Evolutionary conservation across 805 yeast genomes (phyloP).

Genomic region (Lachancea lanzarotensis): DNA sequence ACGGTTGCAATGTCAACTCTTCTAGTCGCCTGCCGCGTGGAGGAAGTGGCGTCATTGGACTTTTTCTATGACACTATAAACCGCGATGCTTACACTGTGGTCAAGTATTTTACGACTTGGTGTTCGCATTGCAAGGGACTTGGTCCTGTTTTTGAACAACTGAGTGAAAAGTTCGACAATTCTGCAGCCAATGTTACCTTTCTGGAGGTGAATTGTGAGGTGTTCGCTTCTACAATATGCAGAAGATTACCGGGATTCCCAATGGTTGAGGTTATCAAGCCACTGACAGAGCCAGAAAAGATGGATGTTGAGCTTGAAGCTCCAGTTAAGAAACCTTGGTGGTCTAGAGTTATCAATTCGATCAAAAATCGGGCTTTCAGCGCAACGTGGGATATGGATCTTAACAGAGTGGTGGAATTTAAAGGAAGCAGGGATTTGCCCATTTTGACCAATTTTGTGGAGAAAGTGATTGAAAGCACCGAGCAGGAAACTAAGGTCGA

Average conservation of each 20-base stretch:
- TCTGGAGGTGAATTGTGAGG: conserved; percentile 31
- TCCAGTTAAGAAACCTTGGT: conserved; percentile 3
- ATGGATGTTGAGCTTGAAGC: not conserved
- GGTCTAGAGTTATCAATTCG: conserved; percentile 1
- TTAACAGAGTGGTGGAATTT: conserved; percentile 46
- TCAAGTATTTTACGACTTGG: conserved; percentile 56
- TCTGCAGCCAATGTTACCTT: conserved; percentile 19
- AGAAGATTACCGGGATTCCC: conserved; percentile 51
- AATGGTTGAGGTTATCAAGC: conserved; percentile 49
- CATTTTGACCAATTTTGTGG: conserved; percentile 46
- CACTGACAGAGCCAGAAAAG: conserved; percentile 16
- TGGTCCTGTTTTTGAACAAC: conserved; percentile 48
- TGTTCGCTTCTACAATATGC: conserved; percentile 29
- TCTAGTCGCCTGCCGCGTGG: conserved; percentile 2
- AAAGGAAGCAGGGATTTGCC: conserved; percentile 46
- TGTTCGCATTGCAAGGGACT: conserved; percentile 60
- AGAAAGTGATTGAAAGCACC: conserved; percentile 23
- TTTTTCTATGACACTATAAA: conserved; percentile 27
- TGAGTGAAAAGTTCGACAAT: conserved; percentile 35
- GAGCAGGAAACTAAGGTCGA: conserved; percentile 9
- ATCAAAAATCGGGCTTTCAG: conserved; percentile 8
- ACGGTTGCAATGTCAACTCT: not conserved
- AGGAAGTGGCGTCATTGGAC: conserved; percentile 18
- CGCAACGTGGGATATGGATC: conserved; percentile 20
- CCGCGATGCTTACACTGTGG: conserved; percentile 26